Evolutionary conservation across 192 early-diverging fungal genomes (phyloP), one percentile per base, ranked within the genome.

Genomic region (Coemansia sp.): DNA sequence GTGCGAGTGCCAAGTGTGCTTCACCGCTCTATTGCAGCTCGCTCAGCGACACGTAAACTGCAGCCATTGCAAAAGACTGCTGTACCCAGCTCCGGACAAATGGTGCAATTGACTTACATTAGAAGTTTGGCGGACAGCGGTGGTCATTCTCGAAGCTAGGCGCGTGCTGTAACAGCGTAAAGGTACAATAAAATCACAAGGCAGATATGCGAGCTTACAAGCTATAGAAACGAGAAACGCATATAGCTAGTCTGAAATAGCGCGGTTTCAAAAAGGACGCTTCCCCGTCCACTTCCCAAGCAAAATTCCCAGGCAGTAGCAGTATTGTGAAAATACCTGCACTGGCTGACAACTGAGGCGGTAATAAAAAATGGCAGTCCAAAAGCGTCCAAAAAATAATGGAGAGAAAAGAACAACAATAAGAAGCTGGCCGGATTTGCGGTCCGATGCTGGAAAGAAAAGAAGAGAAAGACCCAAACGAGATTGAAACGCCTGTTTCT

Each of bases 21-120:
- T n/a, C 11, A 12, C 14, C 41, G 15, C 15, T 12, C 14, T 45
- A 12, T n/a, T 45, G 41, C 15, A 5, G 41, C 15, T 2, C 41
- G 14, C 15, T 43, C 12, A 0, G 41, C 41, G 11, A 15, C 15
- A n/a, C 41, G 15, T 45, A 49, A 49, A 19, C 19, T 35, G 32
- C 32, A 35, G 32, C 32, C 0, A 35, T 35, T 35, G 32, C 32
- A 35, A 35, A 35, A 8, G 7, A 35, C 32, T 35, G 32, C 1
- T 35, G 32, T 35, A 35, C 32, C 32, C 32, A 35, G 32, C 32
- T 8, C 32, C 8, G 8, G 6, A 2, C 6, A 49, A 49, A 49
- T 49, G 8, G 21, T 53, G 25, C 51, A 53, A n/a, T 57, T 32
- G 19, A 73, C 72, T 73, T 73, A 73, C 72, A 73, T 73, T 73